Base-by-base conservation (phyloP, 2,329 filamentous ascomycete genomes). In the Tolypocladium ovalisporum region DNA sequence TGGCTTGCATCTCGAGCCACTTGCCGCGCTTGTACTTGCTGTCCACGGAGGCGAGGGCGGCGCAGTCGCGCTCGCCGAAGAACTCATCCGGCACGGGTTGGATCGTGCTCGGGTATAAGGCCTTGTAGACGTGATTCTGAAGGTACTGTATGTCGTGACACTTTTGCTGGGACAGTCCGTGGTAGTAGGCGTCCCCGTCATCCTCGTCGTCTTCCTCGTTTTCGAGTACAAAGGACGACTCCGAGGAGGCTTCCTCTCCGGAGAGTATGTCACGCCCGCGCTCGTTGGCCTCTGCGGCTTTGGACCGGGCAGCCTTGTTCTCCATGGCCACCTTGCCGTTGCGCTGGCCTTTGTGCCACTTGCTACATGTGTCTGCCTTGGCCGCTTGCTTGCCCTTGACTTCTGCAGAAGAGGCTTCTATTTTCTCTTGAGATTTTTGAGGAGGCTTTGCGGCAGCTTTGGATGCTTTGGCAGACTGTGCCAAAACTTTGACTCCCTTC, bases 1-100 rank as follows among this genome's bases (percentile, higher is more conserved):
- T 71, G 35, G 74, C 72, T 59, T 78, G 75, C 65, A 76, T 71
- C 59, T 76, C 70, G 0, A 76, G 65, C 71, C 73, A 76, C 29
- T 67, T 67, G 34, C 65, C 65, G 24, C 60, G 63, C 52, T 68
- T 66, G 40, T 69, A 65, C 55, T 67, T 66, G 58, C 67, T 68
- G 34, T 73, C 68, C 2, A 74, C 61, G 8, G 68, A 57, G 2
- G 67, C 72, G 4, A 77, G 67, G 5, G 75, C 63, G 17, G 66
- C 62, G 37, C 70, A 71, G 59, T 75, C 72, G 24, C 61, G 61
- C 54, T 64, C 58, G 54, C 62, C 61, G 37, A 70, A 66, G 60
- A 64, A 56, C 27, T 60, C 62, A 35, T 69, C 64, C 0, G 66
- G 61, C 39, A 64, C 29, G 1, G 62, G 61, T 17, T 60, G 24